Evolutionary conservation across 1,284 basidiomycete species (phyloP).

Genomic region (Cryptococcus deneoformans): DNA sequence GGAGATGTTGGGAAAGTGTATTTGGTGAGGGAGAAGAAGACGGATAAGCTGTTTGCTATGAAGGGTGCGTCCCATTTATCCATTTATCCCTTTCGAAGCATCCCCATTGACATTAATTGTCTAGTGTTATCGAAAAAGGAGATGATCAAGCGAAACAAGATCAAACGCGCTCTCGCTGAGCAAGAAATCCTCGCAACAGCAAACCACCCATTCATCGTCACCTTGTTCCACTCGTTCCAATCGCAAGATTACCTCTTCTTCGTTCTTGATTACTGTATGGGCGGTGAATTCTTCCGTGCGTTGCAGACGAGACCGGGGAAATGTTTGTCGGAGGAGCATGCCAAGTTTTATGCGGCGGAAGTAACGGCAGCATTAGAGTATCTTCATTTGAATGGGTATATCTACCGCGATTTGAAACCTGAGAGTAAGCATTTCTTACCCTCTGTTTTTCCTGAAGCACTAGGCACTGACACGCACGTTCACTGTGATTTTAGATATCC

Average conservation of each 20-base stretch:
- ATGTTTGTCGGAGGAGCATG: constrained; percentile 91
- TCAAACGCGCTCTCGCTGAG: constrained; percentile 93
- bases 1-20: constrained; percentile 97
- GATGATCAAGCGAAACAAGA: constrained; percentile 98
- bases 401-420: constrained; percentile 98
- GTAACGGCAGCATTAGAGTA: constrained; percentile 98
- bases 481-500: constrained; percentile 65
- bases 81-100: neutral
- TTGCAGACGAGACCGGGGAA: constrained; percentile 92
- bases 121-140: constrained; percentile 92
- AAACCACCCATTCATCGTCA: constrained; percentile 98
- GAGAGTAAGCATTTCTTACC: constrained; percentile 71
- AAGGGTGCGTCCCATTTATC: constrained; percentile 62
- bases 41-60: constrained; percentile 89
- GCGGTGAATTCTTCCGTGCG: constrained; percentile 98
- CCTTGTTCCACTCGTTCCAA: constrained; percentile 95
- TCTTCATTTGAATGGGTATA: constrained; percentile 98
- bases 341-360: constrained; percentile 98
- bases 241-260: constrained; percentile 96
- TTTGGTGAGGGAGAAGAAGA: constrained; percentile 93
- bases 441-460: neutral
- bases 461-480: neutral
- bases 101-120: constrained; percentile 3
- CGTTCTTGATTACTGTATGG: constrained; percentile 99
- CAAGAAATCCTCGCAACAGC: constrained; percentile 95